Conservation (phyloP, 768 basidiomycete genomes). For the Boletus patriciae region DNA sequence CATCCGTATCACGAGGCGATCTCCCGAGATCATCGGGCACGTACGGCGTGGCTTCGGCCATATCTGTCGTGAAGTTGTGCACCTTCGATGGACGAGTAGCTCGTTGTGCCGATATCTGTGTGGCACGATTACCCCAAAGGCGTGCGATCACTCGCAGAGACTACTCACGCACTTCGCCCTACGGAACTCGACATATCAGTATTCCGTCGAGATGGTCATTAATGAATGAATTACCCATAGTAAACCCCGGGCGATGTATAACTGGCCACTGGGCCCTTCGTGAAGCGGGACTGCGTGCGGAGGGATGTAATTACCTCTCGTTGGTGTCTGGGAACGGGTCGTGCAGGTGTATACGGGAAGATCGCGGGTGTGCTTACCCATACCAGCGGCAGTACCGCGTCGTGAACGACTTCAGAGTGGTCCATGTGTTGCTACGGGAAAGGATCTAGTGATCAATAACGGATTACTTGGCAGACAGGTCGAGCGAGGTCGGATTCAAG, state of each 20-base stretch:
- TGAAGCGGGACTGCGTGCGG: slow-evolving; percentile 17
- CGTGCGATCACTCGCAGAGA: background rate
- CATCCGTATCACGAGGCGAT: background rate
- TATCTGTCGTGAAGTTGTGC: slow-evolving; percentile 14
- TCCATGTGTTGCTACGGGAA: slow-evolving; percentile 1
- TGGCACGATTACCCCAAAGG: background rate
- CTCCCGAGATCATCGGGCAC: background rate
- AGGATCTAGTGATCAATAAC: too few relatives aligned
- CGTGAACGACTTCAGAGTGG: background rate
- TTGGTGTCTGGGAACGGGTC: slow-evolving; percentile 7
- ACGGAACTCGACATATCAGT: background rate
- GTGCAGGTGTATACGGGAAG: background rate
- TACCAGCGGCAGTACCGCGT: slow-evolving; percentile 7
- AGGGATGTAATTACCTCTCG: slow-evolving; percentile 22
- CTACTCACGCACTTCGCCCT: slow-evolving; percentile 24
- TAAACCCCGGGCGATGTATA: slow-evolving; percentile 22
- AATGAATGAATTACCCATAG: slow-evolving; percentile 9
- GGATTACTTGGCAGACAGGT: background rate
- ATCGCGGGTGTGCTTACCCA: slow-evolving; percentile 14
- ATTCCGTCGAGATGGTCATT: background rate
- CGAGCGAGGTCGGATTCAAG: background rate
- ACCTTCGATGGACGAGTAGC: slow-evolving; percentile 7
- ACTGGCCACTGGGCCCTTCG: slow-evolving; percentile 3
- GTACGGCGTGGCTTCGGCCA: slow-evolving; percentile 13
- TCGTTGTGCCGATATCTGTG: slow-evolving; percentile 20